phyloP scores from a whole-genome alignment of 192 early-diverging fungal genomes.

The Entomortierella chlamydospora region DNA sequence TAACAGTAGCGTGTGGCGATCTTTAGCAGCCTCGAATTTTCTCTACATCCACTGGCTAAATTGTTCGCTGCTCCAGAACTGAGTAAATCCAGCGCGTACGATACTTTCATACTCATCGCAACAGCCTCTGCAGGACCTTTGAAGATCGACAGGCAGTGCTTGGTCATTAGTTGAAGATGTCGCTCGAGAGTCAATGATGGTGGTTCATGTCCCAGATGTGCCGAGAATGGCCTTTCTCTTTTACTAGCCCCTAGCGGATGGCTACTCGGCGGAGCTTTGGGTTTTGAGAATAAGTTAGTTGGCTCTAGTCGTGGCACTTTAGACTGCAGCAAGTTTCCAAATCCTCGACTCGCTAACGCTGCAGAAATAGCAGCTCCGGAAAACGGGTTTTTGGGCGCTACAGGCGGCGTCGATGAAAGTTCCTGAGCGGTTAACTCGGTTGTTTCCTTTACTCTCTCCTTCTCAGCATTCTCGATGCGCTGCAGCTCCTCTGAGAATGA shows the following conservation, averaged over 20 bases:
- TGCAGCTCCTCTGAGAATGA: constrained; percentile 21
- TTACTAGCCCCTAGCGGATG: no score
- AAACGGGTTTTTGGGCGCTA: constrained; percentile 21
- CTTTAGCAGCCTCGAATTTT: background rate
- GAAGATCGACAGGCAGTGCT: constrained; percentile 19
- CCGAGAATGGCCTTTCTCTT: background rate
- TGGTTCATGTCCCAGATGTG: background rate
- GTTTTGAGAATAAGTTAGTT: constrained; percentile 1
- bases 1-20: constrained; percentile 34
- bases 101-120: constrained; percentile 19
- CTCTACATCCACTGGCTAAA: background rate
- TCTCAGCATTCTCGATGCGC: background rate
- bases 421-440: no score
- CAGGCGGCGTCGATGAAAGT: background rate
- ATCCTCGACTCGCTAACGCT: constrained; percentile 13
- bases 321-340: background rate
- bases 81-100: constrained; percentile 7
- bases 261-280: background rate
- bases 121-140: constrained; percentile 18
- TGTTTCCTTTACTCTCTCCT: background rate
- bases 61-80: background rate
- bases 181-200: constrained; percentile 8
- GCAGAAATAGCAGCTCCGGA: constrained; percentile 10
- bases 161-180: constrained; percentile 22
- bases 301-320: constrained; percentile 4